A percentile compares a stretch with the other conserved stretches of the same genome.
Conservation (phyloP, 2,329 filamentous ascomycete species). For the Botrytis deweyae region DNA sequence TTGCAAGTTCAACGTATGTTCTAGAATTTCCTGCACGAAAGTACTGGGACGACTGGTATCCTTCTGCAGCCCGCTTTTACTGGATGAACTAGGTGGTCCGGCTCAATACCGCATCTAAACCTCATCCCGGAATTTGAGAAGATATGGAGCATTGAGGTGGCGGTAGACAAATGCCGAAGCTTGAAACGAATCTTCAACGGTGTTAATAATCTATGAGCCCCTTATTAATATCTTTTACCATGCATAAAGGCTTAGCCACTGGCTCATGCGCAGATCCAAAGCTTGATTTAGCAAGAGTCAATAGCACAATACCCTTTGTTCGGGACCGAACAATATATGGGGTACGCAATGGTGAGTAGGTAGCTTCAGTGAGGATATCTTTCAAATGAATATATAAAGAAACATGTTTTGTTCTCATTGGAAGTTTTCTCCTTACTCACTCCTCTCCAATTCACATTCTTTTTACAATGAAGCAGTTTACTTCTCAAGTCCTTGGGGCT, state of each 20-base stretch:
- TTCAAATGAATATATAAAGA: background rate
- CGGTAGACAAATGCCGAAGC: background rate
- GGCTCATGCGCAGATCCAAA: background rate
- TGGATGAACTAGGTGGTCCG: background rate
- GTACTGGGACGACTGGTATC: background rate
- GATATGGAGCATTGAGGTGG: background rate
- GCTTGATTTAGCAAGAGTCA: background rate
- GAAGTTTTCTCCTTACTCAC: background rate
- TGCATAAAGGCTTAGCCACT: background rate
- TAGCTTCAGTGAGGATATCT: background rate
- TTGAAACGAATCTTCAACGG: background rate
- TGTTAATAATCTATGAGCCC: background rate
- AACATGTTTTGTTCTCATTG: background rate
- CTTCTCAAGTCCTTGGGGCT: constrained; percentile 1
- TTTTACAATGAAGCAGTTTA: constrained; percentile 1
- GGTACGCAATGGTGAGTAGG: background rate
- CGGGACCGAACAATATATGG: background rate
- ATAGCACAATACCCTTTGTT: background rate
- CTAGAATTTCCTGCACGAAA: background rate
- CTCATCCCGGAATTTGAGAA: background rate
- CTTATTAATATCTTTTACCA: background rate
- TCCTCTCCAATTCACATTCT: background rate
- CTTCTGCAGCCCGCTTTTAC: background rate
- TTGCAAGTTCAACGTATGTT: background rate
- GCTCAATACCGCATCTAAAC: background rate